These are phyloP conservation scores for Aspergillus sp. DNA, from an alignment of 2,329 filamentous ascomycete genomes.

Conservation along the genomic window DNA sequence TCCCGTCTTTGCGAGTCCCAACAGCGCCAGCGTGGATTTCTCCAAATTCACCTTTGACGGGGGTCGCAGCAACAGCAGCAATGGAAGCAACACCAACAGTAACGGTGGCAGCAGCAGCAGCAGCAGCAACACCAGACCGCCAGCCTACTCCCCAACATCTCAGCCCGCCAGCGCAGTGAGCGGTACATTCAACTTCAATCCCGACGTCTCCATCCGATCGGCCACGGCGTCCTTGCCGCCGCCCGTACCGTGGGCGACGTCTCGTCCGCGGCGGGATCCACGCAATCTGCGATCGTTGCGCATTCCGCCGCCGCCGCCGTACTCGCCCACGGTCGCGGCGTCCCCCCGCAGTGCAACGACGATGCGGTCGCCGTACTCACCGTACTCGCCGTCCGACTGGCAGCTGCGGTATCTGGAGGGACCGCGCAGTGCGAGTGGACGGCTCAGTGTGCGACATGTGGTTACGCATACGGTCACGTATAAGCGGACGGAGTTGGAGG, in stretches of 20 bases:
- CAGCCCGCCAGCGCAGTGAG: slow-evolving; percentile 24
- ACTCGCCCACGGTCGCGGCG: slow-evolving; percentile 31
- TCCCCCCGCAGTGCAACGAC: slow-evolving; percentile 65
- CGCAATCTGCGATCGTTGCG: slow-evolving; percentile 61
- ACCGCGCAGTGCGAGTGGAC: slow-evolving; percentile 57
- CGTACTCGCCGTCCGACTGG: slow-evolving; percentile 71
- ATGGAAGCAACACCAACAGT: background rate
- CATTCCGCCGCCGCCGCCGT: slow-evolving; percentile 70
- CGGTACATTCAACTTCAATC: slow-evolving; percentile 48
- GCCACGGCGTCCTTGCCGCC: slow-evolving; percentile 59
- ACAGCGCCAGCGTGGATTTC: slow-evolving; percentile 56
- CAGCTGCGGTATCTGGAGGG: slow-evolving; percentile 63
- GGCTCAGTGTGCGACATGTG: slow-evolving; percentile 76
- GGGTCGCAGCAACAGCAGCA: background rate
- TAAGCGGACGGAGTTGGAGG: slow-evolving; percentile 71
- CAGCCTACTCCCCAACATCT: slow-evolving; percentile 31
- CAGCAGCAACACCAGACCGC: slow-evolving; percentile 1
- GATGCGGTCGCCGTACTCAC: slow-evolving; percentile 61
- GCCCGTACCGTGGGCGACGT: slow-evolving; percentile 58
- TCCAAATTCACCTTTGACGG: slow-evolving; percentile 37
- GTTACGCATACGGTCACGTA: slow-evolving; percentile 94
- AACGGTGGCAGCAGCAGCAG: background rate
- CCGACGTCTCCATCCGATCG: slow-evolving; percentile 46
- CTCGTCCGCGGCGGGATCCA: slow-evolving; percentile 52
- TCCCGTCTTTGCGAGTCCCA: slow-evolving; percentile 61